Evolutionary conservation across 176 grass and related monocot genomes (phyloP), one percentile per base, ranked within the genome.

Genomic region (Avena eriantha): DNA sequence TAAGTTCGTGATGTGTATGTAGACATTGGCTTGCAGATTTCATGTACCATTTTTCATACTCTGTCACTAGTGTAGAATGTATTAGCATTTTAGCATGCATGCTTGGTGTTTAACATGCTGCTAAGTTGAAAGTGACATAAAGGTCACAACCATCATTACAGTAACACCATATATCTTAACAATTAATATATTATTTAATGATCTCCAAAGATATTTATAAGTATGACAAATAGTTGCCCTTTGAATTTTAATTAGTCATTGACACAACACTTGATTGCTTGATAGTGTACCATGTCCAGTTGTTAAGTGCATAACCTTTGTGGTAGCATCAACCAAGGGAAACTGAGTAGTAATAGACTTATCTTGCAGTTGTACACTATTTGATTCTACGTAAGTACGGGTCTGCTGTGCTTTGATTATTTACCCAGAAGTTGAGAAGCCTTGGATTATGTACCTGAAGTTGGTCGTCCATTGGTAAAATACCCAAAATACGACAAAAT

Each of bases 341-440:
- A 80, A 80, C 21, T 60, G 21, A 63, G 64, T 10, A 47, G 55
- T 43, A 64, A 41, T 18, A 50, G 23, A 50, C 54, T 36, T 79
- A 14, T 64, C 57, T 47, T 80, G 14, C 34, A 80, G 3, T 47
- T 80, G 29, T 64, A 80, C 17, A 48, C 45, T 46, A 10, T 46
- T 43, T 63, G 57, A 63, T 80, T 80, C 21, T 46, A 23, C 4
- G 10, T 14, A 64, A 64, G 11, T 64, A 64, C 67, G 73, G 2
- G 68, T 69, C 33, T 69, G 6, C 47, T 79, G 34, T 55, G 50
- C 34, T 85, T 78, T 78, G n/a, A 4, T 36, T 36, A 36, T 36
- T 36, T 36, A 36, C 35, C 35, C 4, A 36, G 5, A 36, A 36
- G 35, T 36, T 36, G 35, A 36, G 0, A 36, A 36, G 35, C 4